Conservation (phyloP, 164 flowering plant genomes). For the Chimonanthus praecox region DNA sequence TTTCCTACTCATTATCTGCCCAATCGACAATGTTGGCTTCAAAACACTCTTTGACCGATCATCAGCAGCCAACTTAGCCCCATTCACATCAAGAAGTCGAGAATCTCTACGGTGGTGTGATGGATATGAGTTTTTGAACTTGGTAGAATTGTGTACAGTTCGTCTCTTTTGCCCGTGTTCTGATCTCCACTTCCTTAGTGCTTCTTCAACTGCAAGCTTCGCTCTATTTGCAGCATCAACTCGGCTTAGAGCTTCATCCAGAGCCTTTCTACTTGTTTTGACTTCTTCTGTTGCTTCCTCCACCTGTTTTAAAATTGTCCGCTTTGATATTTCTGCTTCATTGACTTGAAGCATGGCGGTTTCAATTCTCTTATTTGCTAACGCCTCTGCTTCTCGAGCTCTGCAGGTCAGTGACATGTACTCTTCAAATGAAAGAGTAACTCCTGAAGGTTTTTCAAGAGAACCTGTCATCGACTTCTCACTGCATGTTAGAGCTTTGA, state of each 20-base stretch:
- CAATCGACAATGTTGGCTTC: conserved; percentile 75
- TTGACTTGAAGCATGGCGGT: conserved; percentile 59
- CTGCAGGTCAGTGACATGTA: conserved; percentile 48
- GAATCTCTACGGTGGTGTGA: conserved; percentile 51
- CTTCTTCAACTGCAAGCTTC: conserved; percentile 79
- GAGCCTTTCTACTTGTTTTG: conserved; percentile 54
- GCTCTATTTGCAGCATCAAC: conserved; percentile 76
- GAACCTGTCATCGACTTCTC: conserved; percentile 20
- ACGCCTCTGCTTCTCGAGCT: conserved; percentile 65
- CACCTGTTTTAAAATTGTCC: conserved; percentile 52
- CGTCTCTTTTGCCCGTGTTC: conserved; percentile 70
- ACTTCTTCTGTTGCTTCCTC: conserved; percentile 82
- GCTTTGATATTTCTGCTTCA: conserved; percentile 59
- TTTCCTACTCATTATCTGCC: conserved; percentile 84
- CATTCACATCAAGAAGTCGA: conserved; percentile 48
- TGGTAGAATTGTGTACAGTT: conserved; percentile 46
- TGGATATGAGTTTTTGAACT: conserved; percentile 61
- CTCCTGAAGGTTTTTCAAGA: conserved; percentile 25
- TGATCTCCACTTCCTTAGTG: conserved; percentile 82
- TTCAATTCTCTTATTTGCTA: conserved; percentile 38
- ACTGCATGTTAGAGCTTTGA: conserved; percentile 47
- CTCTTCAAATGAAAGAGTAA: conserved; percentile 73
- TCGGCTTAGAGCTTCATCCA: conserved; percentile 69
- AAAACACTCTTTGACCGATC: conserved; percentile 47
- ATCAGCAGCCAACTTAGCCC: conserved; percentile 26